Evolutionary conservation across 805 yeast species (phyloP).

Genomic region (Saccharomycopsis sp.): DNA sequence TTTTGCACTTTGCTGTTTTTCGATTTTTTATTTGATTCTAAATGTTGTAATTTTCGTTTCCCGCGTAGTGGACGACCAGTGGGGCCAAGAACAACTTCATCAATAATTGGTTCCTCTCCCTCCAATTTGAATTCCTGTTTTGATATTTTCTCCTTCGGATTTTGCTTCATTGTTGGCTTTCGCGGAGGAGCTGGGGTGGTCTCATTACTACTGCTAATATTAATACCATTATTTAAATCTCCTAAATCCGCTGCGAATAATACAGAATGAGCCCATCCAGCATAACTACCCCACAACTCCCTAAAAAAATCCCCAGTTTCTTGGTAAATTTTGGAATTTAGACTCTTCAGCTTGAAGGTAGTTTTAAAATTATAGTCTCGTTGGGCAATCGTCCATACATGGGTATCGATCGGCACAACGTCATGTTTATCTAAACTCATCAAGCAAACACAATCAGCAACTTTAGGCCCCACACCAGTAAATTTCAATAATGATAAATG

Average conservation of each 20-base stretch:
- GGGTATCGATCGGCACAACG: slow-evolving; percentile 93
- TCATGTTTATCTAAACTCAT: slow-evolving; percentile 86
- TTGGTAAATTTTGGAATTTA: slow-evolving; percentile 47
- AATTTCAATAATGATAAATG: slow-evolving; percentile 56
- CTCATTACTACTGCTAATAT: slow-evolving; percentile 26
- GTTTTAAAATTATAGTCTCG: slow-evolving; percentile 62
- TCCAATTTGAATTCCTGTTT: neutral
- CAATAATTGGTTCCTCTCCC: neutral
- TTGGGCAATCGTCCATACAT: slow-evolving; percentile 82
- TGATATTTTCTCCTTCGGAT: neutral
- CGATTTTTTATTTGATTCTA: too few species aligned
- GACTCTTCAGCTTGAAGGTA: slow-evolving; percentile 31
- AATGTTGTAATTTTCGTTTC: slow-evolving; percentile 7
- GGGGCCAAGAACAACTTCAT: slow-evolving; percentile 3
- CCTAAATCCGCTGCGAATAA: slow-evolving; percentile 77
- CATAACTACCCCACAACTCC: slow-evolving; percentile 77
- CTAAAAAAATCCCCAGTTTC: slow-evolving; percentile 54
- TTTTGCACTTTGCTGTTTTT: too few species aligned
- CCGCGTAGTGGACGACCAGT: slow-evolving; percentile 19
- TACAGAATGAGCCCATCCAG: slow-evolving; percentile 99
- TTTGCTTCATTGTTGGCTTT: slow-evolving; percentile 23
- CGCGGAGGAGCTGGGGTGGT: slow-evolving; percentile 15
- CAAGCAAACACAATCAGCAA: slow-evolving; percentile 91
- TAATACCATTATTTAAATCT: slow-evolving; percentile 65
- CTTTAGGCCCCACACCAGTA: slow-evolving; percentile 94